Conservation (phyloP, 108 stramenopile genomes). For the Cyclotella choctawhatcheeana region DNA sequence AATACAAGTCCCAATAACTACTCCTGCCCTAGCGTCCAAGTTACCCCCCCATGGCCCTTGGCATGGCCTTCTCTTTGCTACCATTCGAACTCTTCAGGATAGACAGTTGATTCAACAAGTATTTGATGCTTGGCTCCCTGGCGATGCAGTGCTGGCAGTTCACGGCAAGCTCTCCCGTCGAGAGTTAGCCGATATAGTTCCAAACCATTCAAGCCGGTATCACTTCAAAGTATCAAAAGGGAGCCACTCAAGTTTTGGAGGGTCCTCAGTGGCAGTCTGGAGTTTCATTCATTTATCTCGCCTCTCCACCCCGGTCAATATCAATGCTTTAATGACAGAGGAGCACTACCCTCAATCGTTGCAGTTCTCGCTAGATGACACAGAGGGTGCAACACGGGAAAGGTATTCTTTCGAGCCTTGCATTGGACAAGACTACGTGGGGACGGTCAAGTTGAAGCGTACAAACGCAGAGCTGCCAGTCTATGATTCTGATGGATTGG, state of each 20-base stretch:
- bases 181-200: neutral
- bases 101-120: neutral
- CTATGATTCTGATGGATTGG: neutral
- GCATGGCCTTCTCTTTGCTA: conserved; percentile 4
- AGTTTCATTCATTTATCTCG: neutral
- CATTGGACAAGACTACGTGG: neutral
- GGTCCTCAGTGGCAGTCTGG: neutral
- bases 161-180: neutral
- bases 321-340: conserved; percentile 6
- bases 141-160: neutral
- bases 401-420: conserved; percentile 9
- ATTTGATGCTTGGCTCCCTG: conserved; percentile 7
- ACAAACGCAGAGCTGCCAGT: neutral
- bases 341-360: conserved; percentile 7
- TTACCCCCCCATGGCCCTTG: conserved; percentile 12
- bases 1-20: neutral
- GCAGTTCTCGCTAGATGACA: conserved; percentile 19
- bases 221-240: conserved; percentile 1
- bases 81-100: neutral
- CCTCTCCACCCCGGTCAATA: neutral
- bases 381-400: neutral
- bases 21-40: neutral
- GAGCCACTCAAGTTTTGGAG: neutral
- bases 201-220: neutral
- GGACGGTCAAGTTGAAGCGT: neutral